Evolutionary conservation across 83 land plant genomes (phyloP).

Genomic region (Diphasiastrum complanatum): DNA sequence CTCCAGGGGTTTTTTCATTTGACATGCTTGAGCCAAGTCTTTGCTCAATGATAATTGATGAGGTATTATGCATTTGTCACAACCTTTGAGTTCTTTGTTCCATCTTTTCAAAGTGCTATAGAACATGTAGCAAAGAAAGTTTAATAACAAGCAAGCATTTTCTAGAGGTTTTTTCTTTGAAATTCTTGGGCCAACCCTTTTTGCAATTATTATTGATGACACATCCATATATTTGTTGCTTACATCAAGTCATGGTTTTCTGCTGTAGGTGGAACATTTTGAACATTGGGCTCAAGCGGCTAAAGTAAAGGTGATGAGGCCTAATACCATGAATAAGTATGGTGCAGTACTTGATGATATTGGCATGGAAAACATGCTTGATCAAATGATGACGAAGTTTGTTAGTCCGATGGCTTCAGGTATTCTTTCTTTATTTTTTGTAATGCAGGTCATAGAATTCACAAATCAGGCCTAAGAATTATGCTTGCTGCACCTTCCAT

Average conservation of each 20-base stretch:
- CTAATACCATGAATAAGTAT: slow-evolving; percentile 96
- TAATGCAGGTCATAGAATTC: too few relatives aligned
- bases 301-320: slow-evolving; percentile 79
- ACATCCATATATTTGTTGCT: too few relatives aligned
- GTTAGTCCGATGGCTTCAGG: slow-evolving; percentile 74
- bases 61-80: slow-evolving; percentile 40
- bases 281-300: slow-evolving; percentile 80
- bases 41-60: slow-evolving; percentile 64
- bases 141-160: too few relatives aligned
- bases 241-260: too few relatives aligned
- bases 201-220: too few relatives aligned
- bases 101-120: too few relatives aligned
- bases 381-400: slow-evolving; percentile 67
- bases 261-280: slow-evolving; percentile 92
- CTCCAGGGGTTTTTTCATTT: slow-evolving; percentile 82
- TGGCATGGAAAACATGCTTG: slow-evolving; percentile 86
- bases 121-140: too few relatives aligned
- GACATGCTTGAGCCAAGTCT: slow-evolving; percentile 73
- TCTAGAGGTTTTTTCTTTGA: too few relatives aligned
- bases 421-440: slow-evolving; percentile 13
- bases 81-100: too few relatives aligned
- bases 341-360: slow-evolving; percentile 98
- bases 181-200: too few relatives aligned
- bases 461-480: too few relatives aligned
- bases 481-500: too few relatives aligned